Base-by-base conservation (phyloP, 1,284 basidiomycete genomes). In the Heliocybe sulcata region DNA sequence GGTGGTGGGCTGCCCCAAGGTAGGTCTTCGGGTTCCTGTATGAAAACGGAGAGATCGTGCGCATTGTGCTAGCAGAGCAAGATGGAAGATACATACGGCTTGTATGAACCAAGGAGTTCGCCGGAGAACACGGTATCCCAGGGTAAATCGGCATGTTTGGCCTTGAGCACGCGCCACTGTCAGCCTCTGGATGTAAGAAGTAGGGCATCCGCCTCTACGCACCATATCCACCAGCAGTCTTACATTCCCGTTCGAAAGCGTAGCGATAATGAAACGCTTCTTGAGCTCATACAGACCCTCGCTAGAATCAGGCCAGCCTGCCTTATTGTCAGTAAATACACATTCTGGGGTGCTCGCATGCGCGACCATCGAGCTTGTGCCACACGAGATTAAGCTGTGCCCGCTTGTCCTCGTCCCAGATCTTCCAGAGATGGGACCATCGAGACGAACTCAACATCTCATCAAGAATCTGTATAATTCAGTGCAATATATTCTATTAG, bases 171-270 rank as follows among this genome's bases (percentile, higher is more conserved):
- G 27, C 23, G 35, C 52, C 23, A 35, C 45, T 19, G 14, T 10
- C 14, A 2, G 16, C 22, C n/a, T n/a, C n/a, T n/a, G n/a, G n/a
- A n/a, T n/a, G n/a, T n/a, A n/a, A n/a, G n/a, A n/a, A n/a, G n/a
- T n/a, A n/a, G n/a, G n/a, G n/a, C n/a, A n/a, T n/a, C n/a, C n/a
- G n/a, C n/a, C n/a, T n/a, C n/a, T n/a, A n/a, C 66, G 56, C 51
- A 80, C 83, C 80, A 85, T 77, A 60, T 87, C 82, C 0, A 82
- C 67, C 3, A 86, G 70, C 2, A 85, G 69, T 14, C 79, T 70
- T 35, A 83, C 69, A 61, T 80, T 87, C 2, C 83, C 85, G 56
- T 86, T 87, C 0, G 85, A 85, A 0, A 87, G 69, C 2, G 78
- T 72, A 0, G 73, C 73, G 4, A 85, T 73, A 52, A 83, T 73